phyloP scores from a whole-genome alignment of 2,329 filamentous ascomycete genomes.

The Metarhizium brunneum region DNA sequence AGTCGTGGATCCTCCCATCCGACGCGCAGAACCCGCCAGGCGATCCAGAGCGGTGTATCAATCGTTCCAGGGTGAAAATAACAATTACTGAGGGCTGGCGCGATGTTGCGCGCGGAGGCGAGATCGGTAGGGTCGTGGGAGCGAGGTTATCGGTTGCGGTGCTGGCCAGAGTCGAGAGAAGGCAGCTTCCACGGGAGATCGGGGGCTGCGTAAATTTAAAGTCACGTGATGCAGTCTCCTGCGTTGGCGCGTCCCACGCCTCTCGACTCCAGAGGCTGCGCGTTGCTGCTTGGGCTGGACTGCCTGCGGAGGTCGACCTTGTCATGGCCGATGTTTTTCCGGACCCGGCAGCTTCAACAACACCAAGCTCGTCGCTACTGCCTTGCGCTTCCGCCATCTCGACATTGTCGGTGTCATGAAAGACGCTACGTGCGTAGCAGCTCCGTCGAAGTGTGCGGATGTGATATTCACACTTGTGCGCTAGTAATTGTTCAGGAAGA shows the following conservation, averaged over 20 bases:
- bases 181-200: conserved; percentile 20
- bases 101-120: conserved; percentile 12
- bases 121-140: conserved; percentile 10
- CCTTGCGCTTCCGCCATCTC: not conserved
- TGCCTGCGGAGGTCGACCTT: too few species aligned
- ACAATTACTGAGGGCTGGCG: conserved; percentile 1
- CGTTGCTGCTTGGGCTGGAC: too few species aligned
- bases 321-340: not conserved
- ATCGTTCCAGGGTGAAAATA: not conserved
- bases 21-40: conserved; percentile 19
- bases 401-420: not conserved
- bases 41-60: not conserved
- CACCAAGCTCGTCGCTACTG: not conserved
- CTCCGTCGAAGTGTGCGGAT: not conserved
- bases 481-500: not conserved
- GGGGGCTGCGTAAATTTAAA: conserved; percentile 30
- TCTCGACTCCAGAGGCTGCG: too few species aligned
- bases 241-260: not conserved
- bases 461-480: not conserved
- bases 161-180: conserved; percentile 17
- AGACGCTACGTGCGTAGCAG: not conserved
- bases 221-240: conserved; percentile 28
- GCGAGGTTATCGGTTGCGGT: conserved; percentile 12
- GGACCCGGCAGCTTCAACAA: not conserved
- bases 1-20: conserved; percentile 37